Conservation (phyloP, 805 yeast genomes). For the Cyberlindnera galapagoensis region DNA sequence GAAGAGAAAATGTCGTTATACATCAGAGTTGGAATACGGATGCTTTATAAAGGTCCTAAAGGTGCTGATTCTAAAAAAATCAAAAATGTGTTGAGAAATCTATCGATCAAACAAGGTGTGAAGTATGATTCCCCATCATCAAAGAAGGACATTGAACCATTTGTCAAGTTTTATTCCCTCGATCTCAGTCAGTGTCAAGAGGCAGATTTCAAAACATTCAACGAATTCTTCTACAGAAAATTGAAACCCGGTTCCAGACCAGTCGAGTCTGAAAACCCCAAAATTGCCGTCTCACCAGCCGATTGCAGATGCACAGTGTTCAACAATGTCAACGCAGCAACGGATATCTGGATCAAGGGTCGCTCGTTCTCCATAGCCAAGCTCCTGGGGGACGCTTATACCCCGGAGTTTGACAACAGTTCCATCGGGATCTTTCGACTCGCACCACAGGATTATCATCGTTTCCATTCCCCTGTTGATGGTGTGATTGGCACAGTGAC, state of each 20-base stretch:
- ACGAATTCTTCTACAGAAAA: constrained; percentile 82
- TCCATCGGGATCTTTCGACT: constrained; percentile 75
- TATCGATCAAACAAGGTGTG: constrained; percentile 75
- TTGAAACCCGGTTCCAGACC: constrained; percentile 67
- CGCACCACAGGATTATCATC: constrained; percentile 96
- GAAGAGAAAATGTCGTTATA: constrained; percentile 92
- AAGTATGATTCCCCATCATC: constrained; percentile 75
- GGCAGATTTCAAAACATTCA: constrained; percentile 57
- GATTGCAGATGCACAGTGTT: constrained; percentile 82
- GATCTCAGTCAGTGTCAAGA: constrained; percentile 68
- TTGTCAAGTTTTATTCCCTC: constrained; percentile 76
- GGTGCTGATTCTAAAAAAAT: constrained; percentile 54
- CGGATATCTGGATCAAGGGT: constrained; percentile 86
- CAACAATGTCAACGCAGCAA: constrained; percentile 50
- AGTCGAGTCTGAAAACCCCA: constrained; percentile 39
- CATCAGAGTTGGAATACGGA: constrained; percentile 80
- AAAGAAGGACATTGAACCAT: constrained; percentile 60
- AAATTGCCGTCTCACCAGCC: constrained; percentile 44
- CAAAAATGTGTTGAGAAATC: constrained; percentile 50
- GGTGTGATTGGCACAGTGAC: constrained; percentile 65
- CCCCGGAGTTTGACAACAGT: constrained; percentile 35
- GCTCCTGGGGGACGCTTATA: constrained; percentile 40
- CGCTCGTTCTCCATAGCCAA: constrained; percentile 61
- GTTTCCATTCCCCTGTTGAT: constrained; percentile 84
- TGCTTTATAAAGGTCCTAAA: constrained; percentile 75